Percentiles rank a stretch among this genome's conserved stretches.
These are phyloP conservation scores for Ustilago crameri DNA, from an alignment of 1,284 basidiomycete species.

Conservation along the genomic window DNA sequence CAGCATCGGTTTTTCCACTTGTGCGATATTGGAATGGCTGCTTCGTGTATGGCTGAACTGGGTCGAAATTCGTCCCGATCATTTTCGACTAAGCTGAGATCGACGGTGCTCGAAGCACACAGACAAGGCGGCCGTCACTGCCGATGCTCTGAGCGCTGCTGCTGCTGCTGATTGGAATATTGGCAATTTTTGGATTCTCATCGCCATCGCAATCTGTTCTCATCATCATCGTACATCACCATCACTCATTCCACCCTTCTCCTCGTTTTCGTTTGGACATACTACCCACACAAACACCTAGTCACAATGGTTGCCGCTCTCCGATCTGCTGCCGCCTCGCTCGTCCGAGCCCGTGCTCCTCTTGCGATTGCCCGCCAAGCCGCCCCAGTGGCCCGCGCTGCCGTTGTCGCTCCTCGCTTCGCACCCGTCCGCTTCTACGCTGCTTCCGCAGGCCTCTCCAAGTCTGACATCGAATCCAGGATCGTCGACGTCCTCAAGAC, in stretches of 20 bases:
- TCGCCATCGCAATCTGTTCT: conserved; percentile 28
- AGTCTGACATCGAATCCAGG: conserved; percentile 81
- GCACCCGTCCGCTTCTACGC: conserved; percentile 74
- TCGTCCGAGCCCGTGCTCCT: conserved; percentile 48
- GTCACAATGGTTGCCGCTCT: conserved; percentile 53
- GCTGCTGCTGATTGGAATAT: conserved; percentile 19
- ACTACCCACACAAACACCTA: conserved; percentile 1
- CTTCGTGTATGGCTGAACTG: too few relatives aligned
- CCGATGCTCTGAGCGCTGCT: conserved; percentile 2
- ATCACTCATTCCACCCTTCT: conserved; percentile 7
- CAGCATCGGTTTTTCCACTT: background rate
- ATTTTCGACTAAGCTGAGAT: background rate
- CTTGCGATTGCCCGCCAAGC: conserved; percentile 34
- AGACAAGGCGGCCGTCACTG: background rate
- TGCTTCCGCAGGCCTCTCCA: conserved; percentile 78
- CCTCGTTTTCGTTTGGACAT: background rate
- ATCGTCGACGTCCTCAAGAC: conserved; percentile 89
- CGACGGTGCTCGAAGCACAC: background rate
- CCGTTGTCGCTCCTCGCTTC: conserved; percentile 44
- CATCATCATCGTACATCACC: conserved; percentile 1
- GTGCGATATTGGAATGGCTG: background rate
- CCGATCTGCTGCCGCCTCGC: conserved; percentile 46
- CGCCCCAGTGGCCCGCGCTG: conserved; percentile 45
- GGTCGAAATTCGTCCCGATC: too few relatives aligned
- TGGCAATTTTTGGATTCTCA: conserved; percentile 30